phyloP scores from a whole-genome alignment of 345 rosid species.

The Corchorus olitorius region DNA sequence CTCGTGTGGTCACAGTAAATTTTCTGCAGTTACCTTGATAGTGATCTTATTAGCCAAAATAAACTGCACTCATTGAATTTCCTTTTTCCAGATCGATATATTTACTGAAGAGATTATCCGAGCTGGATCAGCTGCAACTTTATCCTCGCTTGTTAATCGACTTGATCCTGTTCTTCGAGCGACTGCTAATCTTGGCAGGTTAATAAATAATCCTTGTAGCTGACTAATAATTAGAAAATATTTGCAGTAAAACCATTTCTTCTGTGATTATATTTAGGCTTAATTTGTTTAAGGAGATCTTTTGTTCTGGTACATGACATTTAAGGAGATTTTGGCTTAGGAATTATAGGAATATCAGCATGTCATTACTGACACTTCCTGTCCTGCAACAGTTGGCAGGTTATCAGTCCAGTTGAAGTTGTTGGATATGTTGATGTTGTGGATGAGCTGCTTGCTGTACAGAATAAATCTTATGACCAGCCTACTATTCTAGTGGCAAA shows the following conservation, averaged over 20 bases:
- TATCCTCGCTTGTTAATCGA: constrained; percentile 83
- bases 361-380: constrained; percentile 25
- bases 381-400: constrained; percentile 89
- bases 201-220: constrained; percentile 29
- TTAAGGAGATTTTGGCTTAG: constrained; percentile 7
- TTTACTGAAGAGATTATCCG: constrained; percentile 97
- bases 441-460: constrained; percentile 83
- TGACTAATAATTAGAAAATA: constrained; percentile 2
- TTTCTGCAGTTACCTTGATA: constrained; percentile 5
- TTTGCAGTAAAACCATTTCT: background rate
- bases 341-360: constrained; percentile 1
- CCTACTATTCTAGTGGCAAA: constrained; percentile 92
- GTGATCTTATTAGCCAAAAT: background rate
- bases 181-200: constrained; percentile 97
- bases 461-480: constrained; percentile 70
- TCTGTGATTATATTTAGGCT: background rate
- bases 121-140: constrained; percentile 95
- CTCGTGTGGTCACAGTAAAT: constrained; percentile 7
- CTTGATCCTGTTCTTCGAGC: constrained; percentile 96
- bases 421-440: constrained; percentile 82
- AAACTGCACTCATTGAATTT: background rate
- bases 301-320: too few species aligned
- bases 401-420: constrained; percentile 91
- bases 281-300: background rate
- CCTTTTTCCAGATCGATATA: constrained; percentile 61